Base-by-base conservation (phyloP, 768 basidiomycete species). In the Mrakia gelida region DNA sequence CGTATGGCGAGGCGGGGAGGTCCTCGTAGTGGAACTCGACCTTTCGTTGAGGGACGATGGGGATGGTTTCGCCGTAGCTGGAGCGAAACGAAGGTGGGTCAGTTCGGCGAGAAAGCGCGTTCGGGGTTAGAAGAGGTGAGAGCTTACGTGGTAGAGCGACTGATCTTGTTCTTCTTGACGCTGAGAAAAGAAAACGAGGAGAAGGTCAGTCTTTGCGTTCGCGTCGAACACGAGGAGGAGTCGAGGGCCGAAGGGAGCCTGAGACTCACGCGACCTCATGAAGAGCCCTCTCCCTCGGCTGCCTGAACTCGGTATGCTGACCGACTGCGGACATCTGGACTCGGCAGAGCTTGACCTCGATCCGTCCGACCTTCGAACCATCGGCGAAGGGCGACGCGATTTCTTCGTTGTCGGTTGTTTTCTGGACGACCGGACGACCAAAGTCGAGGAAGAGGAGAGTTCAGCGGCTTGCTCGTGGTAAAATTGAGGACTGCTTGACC, bases 131-230 rank as follows among this genome's bases (percentile, higher is more conserved):
- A 9, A 26, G 28, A 65, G 0, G 28, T 34, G 34, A 3, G 4
- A 38, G 3, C 63, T 65, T 30, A 67, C 65, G 38, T 38, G 21
- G 32, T 67, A 8, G 65, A 30, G 65, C 38, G 65, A 34, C 34
- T 38, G 65, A 67, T 67, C 65, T 67, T 67, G 65, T 13, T 18
- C 65, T 67, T 67, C 18, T 67, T 67, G 52, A 52, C 71, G 28
- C 71, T 32, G 49, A 11, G 21, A 32, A 56, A n/a, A 71, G 59
- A 43, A 72, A 72, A 4, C 70, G 56, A 18, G 18, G 3, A 26
- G 41, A 71, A 21, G 62, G 34, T 15, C 43, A 16, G 26, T 38
- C n/a, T n/a, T n/a, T 34, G 28, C 62, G 16, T 30, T 63, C 71
- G 34, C 26, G 32, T 62, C 41, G 71, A 43, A 43, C 67, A 13